A percentile compares a stretch with the other conserved stretches of the same genome.
Conservation (phyloP, 164 flowering plant species). For the Magnolia officinalis region DNA sequence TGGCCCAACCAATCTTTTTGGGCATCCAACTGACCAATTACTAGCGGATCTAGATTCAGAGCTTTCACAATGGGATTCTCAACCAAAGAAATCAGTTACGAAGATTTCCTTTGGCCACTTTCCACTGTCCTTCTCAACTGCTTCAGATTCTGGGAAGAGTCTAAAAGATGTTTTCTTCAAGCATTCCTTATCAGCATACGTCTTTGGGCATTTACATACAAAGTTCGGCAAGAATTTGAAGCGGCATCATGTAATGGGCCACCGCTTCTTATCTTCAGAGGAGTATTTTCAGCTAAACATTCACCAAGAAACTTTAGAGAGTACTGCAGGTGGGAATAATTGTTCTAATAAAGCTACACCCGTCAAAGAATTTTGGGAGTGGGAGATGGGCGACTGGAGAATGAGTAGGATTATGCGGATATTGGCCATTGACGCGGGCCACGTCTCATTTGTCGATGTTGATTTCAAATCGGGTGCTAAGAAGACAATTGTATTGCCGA, state of each 20-base stretch:
- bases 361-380: slow-evolving; percentile 80
- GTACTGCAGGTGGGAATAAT: slow-evolving; percentile 12
- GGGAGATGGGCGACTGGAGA: slow-evolving; percentile 99
- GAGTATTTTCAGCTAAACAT: slow-evolving; percentile 55
- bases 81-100: slow-evolving; percentile 41
- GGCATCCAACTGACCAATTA: slow-evolving; percentile 85
- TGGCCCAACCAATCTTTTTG: slow-evolving; percentile 93
- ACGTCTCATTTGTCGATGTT: slow-evolving; percentile 69
- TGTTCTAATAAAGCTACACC: slow-evolving; percentile 39
- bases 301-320: slow-evolving; percentile 33
- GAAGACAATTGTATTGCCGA: slow-evolving; percentile 64
- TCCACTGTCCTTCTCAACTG: slow-evolving; percentile 84
- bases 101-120: slow-evolving; percentile 92
- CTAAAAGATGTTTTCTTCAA: slow-evolving; percentile 68
- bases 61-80: slow-evolving; percentile 77
- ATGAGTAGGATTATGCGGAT: slow-evolving; percentile 75
- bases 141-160: slow-evolving; percentile 57
- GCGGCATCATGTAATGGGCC: slow-evolving; percentile 50
- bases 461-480: slow-evolving; percentile 50
- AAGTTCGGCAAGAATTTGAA: slow-evolving; percentile 81
- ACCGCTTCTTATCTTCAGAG: slow-evolving; percentile 18
- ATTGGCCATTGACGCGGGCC: slow-evolving; percentile 77
- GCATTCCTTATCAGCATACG: slow-evolving; percentile 74
- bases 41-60: slow-evolving; percentile 56
- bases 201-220: slow-evolving; percentile 95